Evolutionary conservation across 805 yeast species (phyloP).

Genomic region (Komagataella pseudopastoris): DNA sequence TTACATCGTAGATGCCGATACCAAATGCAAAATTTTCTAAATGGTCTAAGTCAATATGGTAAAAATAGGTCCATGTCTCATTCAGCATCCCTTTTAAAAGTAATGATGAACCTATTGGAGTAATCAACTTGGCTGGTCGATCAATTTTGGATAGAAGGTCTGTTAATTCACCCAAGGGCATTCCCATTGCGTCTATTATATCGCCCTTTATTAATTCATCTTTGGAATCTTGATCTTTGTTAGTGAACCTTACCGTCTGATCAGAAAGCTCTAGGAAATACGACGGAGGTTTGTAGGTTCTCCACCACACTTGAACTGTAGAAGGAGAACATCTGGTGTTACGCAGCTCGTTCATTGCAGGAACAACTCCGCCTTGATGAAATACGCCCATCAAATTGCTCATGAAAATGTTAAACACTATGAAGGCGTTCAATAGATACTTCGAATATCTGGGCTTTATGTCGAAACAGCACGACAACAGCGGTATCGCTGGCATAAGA

Average conservation of each 20-base stretch:
- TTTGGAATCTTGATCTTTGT: background rate
- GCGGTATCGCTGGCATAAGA: conserved; percentile 64
- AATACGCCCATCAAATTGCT: conserved; percentile 60
- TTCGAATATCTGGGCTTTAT: conserved; percentile 11
- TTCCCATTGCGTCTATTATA: background rate
- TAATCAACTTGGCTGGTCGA: background rate
- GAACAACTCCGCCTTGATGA: conserved; percentile 87
- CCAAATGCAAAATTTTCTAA: conserved; percentile 45
- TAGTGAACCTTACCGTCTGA: background rate
- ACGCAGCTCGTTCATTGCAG: conserved; percentile 35
- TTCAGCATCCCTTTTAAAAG: conserved; percentile 1
- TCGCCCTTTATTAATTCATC: background rate
- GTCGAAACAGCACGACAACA: conserved; percentile 45
- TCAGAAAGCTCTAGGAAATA: conserved; percentile 37
- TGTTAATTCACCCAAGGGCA: background rate
- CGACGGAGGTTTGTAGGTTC: conserved; percentile 86
- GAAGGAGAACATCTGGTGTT: conserved; percentile 6
- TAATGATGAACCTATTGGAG: background rate
- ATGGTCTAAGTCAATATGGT: conserved; percentile 67
- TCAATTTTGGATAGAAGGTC: background rate
- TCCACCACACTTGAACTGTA: conserved; percentile 67
- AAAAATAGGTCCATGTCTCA: conserved; percentile 20
- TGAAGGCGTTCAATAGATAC: conserved; percentile 31
- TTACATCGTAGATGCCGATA: conserved; percentile 32
- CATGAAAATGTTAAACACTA: conserved; percentile 46